Evolutionary conservation across 768 basidiomycete species (phyloP).

Genomic region (Amanita molliuscula): DNA sequence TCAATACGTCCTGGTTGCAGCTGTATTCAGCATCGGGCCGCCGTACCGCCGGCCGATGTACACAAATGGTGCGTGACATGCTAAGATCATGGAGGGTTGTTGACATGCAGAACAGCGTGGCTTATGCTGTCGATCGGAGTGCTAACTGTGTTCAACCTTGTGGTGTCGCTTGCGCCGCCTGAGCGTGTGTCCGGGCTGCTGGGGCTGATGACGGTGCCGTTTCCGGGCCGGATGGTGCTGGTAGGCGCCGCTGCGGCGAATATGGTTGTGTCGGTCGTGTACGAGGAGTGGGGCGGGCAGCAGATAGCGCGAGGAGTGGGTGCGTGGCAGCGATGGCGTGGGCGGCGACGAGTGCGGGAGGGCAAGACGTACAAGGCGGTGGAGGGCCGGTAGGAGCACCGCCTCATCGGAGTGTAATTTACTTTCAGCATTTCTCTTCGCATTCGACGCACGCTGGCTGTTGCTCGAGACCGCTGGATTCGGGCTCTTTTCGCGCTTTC

Average conservation of each 20-base stretch:
- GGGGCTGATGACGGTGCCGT: constrained; percentile 68
- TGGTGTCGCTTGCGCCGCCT: constrained; percentile 70
- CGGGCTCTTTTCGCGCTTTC: constrained; percentile 28
- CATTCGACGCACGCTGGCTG: constrained; percentile 18
- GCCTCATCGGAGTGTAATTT: constrained; percentile 10
- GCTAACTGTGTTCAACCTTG: constrained; percentile 62
- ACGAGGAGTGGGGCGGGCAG: constrained; percentile 69
- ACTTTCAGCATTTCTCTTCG: constrained; percentile 35
- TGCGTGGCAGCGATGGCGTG: constrained; percentile 28
- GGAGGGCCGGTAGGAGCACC: constrained; percentile 33
- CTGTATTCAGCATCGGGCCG: constrained; percentile 95
- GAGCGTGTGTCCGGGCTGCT: constrained; percentile 47
- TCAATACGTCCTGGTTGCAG: constrained; percentile 96
- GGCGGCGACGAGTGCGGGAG: constrained; percentile 40
- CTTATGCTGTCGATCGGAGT: constrained; percentile 69
- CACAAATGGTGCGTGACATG: constrained; percentile 67
- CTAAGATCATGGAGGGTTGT: background rate
- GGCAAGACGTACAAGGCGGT: constrained; percentile 83
- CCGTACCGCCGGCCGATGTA: constrained; percentile 93
- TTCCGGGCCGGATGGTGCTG: constrained; percentile 59
- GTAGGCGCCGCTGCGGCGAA: constrained; percentile 60
- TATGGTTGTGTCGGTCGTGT: constrained; percentile 56
- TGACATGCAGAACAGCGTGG: constrained; percentile 40
- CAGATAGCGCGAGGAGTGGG: constrained; percentile 48
- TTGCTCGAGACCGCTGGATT: constrained; percentile 36